These are phyloP conservation scores for Myxozyma geophila DNA, from an alignment of 805 yeast species.

Conservation along the genomic window DNA sequence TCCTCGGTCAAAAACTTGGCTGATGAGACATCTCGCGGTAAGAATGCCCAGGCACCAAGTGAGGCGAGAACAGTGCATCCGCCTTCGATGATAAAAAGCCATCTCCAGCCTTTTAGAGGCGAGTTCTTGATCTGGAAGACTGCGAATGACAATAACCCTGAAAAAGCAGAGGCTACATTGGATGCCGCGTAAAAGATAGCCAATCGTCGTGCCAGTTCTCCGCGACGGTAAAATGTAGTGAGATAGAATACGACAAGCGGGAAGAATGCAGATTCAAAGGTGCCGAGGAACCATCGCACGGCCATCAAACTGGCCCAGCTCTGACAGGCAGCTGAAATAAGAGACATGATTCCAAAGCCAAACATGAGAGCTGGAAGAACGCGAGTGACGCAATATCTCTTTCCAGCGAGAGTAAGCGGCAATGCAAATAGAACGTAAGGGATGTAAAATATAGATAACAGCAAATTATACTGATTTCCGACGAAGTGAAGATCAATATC, in stretches of 20 bases:
- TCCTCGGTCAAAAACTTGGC: conserved; percentile 50
- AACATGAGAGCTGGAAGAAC: conserved; percentile 54
- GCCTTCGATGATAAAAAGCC: conserved; percentile 55
- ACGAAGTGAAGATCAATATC: conserved; percentile 50
- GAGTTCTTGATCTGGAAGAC: conserved; percentile 52
- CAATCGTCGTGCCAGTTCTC: conserved; percentile 55
- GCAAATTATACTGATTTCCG: conserved; percentile 53
- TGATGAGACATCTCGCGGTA: conserved; percentile 48
- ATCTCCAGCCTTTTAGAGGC: conserved; percentile 54
- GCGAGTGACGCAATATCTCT: conserved; percentile 51
- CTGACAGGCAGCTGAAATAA: conserved; percentile 49
- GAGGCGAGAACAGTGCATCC: conserved; percentile 45
- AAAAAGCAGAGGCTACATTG: conserved; percentile 61
- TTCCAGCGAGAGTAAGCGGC: conserved; percentile 51
- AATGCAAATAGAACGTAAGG: conserved; percentile 54
- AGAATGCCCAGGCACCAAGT: conserved; percentile 42
- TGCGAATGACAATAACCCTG: conserved; percentile 60
- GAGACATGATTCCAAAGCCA: conserved; percentile 51
- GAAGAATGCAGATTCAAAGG: conserved; percentile 56
- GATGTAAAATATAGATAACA: conserved; percentile 53
- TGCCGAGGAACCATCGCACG: conserved; percentile 56
- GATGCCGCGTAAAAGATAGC: conserved; percentile 58
- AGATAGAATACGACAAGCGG: conserved; percentile 47
- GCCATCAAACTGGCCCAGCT: conserved; percentile 53
- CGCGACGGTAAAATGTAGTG: conserved; percentile 54